Conservation (phyloP, 1,284 basidiomycete genomes). For the Irpex lacteus region DNA sequence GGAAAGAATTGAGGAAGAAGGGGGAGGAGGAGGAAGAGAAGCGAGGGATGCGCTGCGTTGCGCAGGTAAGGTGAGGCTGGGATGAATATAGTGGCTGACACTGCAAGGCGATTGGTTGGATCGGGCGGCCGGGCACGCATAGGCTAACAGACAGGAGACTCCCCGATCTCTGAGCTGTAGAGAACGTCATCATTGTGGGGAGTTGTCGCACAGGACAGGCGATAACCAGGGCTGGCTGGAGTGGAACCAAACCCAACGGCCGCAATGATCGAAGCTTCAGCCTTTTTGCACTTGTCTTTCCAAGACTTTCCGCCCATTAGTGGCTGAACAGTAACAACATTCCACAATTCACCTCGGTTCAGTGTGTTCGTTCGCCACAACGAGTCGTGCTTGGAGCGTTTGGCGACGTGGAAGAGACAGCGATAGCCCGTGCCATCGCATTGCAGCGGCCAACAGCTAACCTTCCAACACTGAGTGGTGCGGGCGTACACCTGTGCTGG, state of each 20-base stretch:
- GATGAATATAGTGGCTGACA: neutral
- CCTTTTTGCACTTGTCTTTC: too few species aligned
- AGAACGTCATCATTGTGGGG: neutral
- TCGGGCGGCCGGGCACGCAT: neutral
- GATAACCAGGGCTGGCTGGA: neutral
- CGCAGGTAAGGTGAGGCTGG: neutral
- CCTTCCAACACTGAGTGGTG: too few species aligned
- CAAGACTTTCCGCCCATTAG: too few species aligned
- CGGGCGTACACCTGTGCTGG: neutral
- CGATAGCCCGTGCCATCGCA: too few species aligned
- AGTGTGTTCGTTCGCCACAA: too few species aligned
- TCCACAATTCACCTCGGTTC: too few species aligned
- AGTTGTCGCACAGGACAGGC: neutral
- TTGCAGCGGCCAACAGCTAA: too few species aligned
- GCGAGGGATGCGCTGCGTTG: too few species aligned
- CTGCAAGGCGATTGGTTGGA: neutral
- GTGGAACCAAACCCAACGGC: neutral
- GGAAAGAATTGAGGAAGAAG: neutral
- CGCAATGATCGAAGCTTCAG: neutral
- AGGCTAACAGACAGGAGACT: slow-evolving; percentile 11
- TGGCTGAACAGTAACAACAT: too few species aligned
- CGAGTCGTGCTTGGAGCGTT: too few species aligned
- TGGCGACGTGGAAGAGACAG: too few species aligned
- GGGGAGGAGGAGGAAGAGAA: neutral
- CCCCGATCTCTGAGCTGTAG: neutral